phyloP scores from a whole-genome alignment of 495 filamentous ascomycete species.

The Xylaria castorea region DNA sequence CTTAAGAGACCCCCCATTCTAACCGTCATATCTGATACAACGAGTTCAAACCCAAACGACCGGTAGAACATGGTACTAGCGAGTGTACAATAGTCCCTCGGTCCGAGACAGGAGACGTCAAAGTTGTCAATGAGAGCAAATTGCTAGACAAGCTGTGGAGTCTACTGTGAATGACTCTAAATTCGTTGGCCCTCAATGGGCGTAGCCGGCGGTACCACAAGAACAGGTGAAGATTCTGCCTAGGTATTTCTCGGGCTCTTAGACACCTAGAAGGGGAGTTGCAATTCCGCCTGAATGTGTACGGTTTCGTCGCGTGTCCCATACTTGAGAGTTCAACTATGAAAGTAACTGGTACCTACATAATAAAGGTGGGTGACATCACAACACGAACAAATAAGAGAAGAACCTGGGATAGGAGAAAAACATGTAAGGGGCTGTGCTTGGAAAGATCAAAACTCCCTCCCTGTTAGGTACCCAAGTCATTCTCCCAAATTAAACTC shows the following conservation, averaged over 20 bases:
- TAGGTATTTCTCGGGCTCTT: background rate
- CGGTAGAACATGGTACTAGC: background rate
- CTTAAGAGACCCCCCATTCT: background rate
- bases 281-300: background rate
- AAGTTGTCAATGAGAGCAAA: background rate
- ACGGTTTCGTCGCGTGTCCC: constrained; percentile 5
- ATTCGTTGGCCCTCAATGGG: constrained; percentile 18
- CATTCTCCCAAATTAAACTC: background rate
- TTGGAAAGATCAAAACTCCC: background rate
- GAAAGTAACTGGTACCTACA: background rate
- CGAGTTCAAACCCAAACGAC: background rate
- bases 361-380: background rate
- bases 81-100: background rate
- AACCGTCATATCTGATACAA: background rate
- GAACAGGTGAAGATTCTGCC: constrained; percentile 12
- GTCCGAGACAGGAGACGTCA: background rate
- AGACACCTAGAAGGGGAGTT: background rate
- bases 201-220: constrained; percentile 3
- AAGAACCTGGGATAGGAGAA: background rate
- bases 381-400: background rate
- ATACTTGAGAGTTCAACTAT: background rate
- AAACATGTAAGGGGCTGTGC: background rate
- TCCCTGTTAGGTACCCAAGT: background rate
- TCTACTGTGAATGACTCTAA: constrained; percentile 15
- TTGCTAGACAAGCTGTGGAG: constrained; percentile 15